A percentile compares a stretch with the other conserved stretches of the same genome.
Evolutionary conservation across 768 basidiomycete species (phyloP).

Genomic region (Auricularia auricula-judae): DNA sequence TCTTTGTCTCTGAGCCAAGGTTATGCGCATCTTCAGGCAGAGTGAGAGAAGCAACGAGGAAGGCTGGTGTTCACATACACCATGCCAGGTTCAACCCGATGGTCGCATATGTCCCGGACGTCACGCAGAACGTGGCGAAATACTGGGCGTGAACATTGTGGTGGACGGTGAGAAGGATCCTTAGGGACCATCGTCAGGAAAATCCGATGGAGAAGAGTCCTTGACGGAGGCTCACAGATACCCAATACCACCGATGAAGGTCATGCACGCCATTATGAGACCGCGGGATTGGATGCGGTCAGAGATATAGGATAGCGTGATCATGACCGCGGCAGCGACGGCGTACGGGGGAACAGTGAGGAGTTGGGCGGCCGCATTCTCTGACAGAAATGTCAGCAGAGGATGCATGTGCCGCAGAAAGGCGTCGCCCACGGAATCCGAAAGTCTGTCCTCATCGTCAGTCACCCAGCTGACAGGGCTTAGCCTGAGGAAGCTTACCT

Average conservation of each 20-base stretch:
- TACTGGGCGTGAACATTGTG: constrained; percentile 52
- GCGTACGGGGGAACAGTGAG: constrained; percentile 78
- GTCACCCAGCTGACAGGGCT: neutral
- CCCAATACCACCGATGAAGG: constrained; percentile 41
- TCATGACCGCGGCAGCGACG: constrained; percentile 53
- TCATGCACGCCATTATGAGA: constrained; percentile 33
- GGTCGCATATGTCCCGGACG: constrained; percentile 64
- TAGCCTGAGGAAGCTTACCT: constrained; percentile 12
- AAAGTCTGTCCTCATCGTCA: too few species aligned
- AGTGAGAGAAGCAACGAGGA: neutral
- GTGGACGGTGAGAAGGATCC: constrained; percentile 41
- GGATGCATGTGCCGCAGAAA: too few species aligned
- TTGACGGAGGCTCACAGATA: constrained; percentile 35
- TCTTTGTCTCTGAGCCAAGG: constrained; percentile 67
- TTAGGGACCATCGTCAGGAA: too few species aligned
- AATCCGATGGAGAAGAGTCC: too few species aligned
- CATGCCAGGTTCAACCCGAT: constrained; percentile 69
- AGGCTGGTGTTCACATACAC: constrained; percentile 36
- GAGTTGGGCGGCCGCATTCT: constrained; percentile 54
- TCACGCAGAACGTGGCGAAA: constrained; percentile 70
- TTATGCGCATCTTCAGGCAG: constrained; percentile 49
- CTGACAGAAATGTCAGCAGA: constrained; percentile 21
- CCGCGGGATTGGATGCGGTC: constrained; percentile 58
- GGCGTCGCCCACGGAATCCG: too few species aligned
- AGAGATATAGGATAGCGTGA: constrained; percentile 46